A percentile compares a stretch with the other conserved stretches of the same genome.
phyloP scores from a whole-genome alignment of 306 rosid species.

The Erythrophleum fordii region DNA sequence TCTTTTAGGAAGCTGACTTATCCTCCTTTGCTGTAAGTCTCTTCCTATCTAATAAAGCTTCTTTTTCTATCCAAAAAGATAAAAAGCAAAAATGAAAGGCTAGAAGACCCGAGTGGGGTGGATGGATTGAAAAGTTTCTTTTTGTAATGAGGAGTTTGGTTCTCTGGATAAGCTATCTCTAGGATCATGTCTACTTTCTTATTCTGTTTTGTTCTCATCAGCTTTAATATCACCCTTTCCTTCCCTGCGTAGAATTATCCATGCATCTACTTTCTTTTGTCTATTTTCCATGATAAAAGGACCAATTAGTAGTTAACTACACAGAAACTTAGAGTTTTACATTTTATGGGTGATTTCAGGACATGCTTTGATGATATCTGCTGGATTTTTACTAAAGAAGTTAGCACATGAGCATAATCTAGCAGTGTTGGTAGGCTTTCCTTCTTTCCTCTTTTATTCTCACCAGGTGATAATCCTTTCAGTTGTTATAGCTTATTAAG shows the following conservation, averaged over 20 bases:
- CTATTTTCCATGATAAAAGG: conserved; percentile 13
- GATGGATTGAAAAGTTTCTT: conserved; percentile 23
- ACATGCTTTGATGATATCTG: conserved; percentile 83
- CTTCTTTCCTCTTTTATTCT: conserved; percentile 33
- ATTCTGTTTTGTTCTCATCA: conserved; percentile 15
- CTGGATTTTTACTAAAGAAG: conserved; percentile 80
- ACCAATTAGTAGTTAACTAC: not conserved
- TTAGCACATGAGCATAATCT: conserved; percentile 80
- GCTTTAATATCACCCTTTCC: not conserved
- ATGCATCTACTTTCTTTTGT: conserved; percentile 31
- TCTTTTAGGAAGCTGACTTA: not conserved
- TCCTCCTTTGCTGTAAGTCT: not conserved
- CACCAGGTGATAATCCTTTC: conserved; percentile 21
- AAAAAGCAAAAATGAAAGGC: not conserved
- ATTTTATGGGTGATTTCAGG: conserved; percentile 59
- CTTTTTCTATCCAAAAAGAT: no score
- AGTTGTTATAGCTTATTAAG: not conserved
- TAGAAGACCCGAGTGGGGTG: conserved; percentile 4
- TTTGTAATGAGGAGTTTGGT: not conserved
- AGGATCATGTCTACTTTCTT: conserved; percentile 1
- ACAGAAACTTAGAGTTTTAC: conserved; percentile 33
- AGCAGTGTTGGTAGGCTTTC: conserved; percentile 68
- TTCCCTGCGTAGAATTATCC: not conserved
- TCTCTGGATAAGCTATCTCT: conserved; percentile 30
- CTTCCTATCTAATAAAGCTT: not conserved